Conservation (phyloP, 2,329 filamentous ascomycete genomes). For the Neonectria ditissima region DNA sequence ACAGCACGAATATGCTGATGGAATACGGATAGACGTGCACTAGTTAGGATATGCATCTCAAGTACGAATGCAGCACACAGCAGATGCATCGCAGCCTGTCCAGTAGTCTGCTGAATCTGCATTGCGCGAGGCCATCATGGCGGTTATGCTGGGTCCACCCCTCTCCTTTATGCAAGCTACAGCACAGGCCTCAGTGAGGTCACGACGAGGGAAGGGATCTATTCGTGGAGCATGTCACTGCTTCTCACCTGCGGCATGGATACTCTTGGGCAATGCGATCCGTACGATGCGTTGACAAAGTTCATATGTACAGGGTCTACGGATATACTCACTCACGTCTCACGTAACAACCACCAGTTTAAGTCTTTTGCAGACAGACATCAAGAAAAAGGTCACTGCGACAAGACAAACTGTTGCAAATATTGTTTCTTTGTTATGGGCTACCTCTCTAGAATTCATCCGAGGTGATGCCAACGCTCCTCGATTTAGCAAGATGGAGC, state of each 20-base stretch:
- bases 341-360: too few relatives aligned
- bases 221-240: background rate
- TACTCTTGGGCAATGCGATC: background rate
- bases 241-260: background rate
- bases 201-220: background rate
- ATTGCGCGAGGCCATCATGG: background rate
- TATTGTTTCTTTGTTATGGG: background rate
- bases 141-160: background rate
- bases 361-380: too few relatives aligned
- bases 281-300: background rate
- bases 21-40: background rate
- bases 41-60: too few relatives aligned
- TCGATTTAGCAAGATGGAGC: slow-evolving; percentile 65
- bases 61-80: too few relatives aligned
- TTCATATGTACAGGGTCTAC: too few relatives aligned
- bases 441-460: slow-evolving; percentile 37
- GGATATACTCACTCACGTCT: too few relatives aligned
- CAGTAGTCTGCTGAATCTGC: background rate
- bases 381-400: too few relatives aligned
- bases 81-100: background rate
- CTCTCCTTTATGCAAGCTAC: background rate
- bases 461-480: slow-evolving; percentile 59
- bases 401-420: background rate
- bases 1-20: background rate
- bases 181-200: slow-evolving; percentile 2